A percentile compares a stretch with the other conserved stretches of the same genome.
Conservation (phyloP, 2,329 filamentous ascomycete genomes). For the Ophiostoma australiae region DNA sequence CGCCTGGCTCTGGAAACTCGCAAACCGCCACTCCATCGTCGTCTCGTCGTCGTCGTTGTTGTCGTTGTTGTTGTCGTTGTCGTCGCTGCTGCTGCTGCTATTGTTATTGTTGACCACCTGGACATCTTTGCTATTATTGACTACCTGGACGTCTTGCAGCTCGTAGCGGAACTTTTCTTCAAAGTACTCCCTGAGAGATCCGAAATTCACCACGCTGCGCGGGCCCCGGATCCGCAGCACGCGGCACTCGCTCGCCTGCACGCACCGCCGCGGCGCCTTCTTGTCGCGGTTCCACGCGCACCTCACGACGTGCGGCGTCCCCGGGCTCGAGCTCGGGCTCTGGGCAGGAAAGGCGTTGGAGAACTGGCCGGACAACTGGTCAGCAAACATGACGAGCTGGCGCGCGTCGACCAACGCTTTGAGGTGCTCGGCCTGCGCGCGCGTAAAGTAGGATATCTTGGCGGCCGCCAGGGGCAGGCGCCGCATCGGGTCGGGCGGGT, state of each 20-base stretch:
- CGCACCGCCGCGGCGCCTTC: constrained; percentile 25
- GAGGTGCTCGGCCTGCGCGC: constrained; percentile 23
- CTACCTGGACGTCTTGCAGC: constrained; percentile 21
- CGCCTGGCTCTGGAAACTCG: constrained; percentile 28
- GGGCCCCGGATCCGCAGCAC: constrained; percentile 26
- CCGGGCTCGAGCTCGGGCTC: too few relatives aligned
- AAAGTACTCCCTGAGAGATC: constrained; percentile 24
- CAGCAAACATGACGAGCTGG: constrained; percentile 19
- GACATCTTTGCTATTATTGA: constrained; percentile 14
- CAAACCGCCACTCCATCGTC: constrained; percentile 27
- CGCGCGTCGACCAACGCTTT: constrained; percentile 19
- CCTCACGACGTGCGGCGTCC: neutral
- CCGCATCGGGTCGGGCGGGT: constrained; percentile 24
- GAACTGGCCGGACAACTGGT: neutral
- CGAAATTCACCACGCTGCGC: constrained; percentile 21
- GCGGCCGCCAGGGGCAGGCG: constrained; percentile 24
- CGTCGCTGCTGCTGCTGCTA: too few relatives aligned
- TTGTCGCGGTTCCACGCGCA: constrained; percentile 27
- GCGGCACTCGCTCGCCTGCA: constrained; percentile 26
- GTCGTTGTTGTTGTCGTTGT: neutral
- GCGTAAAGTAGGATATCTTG: constrained; percentile 26
- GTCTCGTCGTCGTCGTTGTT: neutral
- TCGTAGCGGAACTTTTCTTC: constrained; percentile 25
- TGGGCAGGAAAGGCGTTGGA: too few relatives aligned
- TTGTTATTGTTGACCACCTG: neutral